Evolutionary conservation across 345 rosid species (phyloP).

Genomic region (Melaleuca quinquenervia): DNA sequence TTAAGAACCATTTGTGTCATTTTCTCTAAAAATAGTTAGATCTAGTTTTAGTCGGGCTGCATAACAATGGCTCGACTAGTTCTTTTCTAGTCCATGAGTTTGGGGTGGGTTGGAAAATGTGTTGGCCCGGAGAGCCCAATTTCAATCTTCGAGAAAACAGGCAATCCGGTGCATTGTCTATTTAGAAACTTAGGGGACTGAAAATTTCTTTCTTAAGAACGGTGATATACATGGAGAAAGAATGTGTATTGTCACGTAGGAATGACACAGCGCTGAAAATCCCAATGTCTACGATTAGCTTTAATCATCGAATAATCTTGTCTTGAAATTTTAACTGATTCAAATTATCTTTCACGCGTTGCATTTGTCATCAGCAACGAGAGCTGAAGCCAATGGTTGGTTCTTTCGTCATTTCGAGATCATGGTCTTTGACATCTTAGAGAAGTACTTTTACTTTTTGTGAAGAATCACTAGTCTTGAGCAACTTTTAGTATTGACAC

Average conservation of each 20-base stretch:
- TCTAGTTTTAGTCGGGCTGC: neutral
- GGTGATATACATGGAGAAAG: neutral
- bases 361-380: rapidly evolving
- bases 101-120: neutral
- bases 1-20: too few relatives aligned
- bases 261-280: neutral
- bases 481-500: neutral
- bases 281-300: neutral
- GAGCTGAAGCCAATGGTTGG: neutral
- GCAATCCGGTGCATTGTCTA: neutral
- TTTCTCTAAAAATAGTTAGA: neutral
- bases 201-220: neutral
- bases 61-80: neutral
- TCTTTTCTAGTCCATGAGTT: neutral
- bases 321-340: neutral
- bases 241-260: neutral
- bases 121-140: neutral
- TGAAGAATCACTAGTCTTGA: neutral
- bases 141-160: neutral
- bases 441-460: neutral
- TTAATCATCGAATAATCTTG: neutral
- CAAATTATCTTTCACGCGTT: neutral
- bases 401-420: neutral
- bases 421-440: neutral
- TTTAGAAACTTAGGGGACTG: neutral